phyloP scores from a whole-genome alignment of 768 basidiomycete genomes.

The Inosperma sp. region DNA sequence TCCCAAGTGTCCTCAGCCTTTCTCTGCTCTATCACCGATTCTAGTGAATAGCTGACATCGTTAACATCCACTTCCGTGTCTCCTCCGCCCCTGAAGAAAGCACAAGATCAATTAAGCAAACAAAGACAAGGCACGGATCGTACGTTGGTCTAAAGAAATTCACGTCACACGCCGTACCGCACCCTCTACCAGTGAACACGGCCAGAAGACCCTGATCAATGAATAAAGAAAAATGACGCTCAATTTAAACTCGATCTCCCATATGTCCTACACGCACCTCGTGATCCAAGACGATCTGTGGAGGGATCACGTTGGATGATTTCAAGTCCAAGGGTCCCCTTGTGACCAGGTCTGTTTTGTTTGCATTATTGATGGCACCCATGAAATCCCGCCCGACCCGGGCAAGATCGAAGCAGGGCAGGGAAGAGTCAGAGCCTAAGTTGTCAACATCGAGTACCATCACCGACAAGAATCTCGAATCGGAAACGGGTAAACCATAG shows the following conservation, averaged over 20 bases:
- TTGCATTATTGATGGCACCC: conserved; percentile 3
- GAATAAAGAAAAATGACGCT: background rate
- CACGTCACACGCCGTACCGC: conserved; percentile 1
- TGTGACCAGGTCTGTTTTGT: conserved; percentile 3
- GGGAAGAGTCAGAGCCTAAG: background rate
- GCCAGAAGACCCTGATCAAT: conserved; percentile 5
- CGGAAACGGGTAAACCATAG: conserved; percentile 4
- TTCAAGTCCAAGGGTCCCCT: conserved; percentile 8
- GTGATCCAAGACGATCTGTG: conserved; percentile 7
- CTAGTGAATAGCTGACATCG: conserved; percentile 5
- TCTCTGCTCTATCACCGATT: conserved; percentile 3
- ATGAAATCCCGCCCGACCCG: conserved; percentile 1
- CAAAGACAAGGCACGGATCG: background rate
- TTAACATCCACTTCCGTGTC: conserved; percentile 7
- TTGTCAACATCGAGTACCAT: conserved; percentile 3
- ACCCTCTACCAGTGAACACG: conserved; percentile 6
- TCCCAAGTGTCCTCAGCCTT: conserved; percentile 6
- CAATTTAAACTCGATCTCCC: background rate
- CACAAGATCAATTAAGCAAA: background rate
- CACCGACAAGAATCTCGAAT: background rate
- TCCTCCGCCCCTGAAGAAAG: conserved; percentile 1
- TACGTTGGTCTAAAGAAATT: conserved; percentile 8
- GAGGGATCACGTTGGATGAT: background rate
- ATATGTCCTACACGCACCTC: background rate
- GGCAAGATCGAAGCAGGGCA: conserved; percentile 4